Percentiles rank a stretch among this genome's conserved stretches.
phyloP scores from a whole-genome alignment of 257 asterid species.

The Plantago elongata region DNA sequence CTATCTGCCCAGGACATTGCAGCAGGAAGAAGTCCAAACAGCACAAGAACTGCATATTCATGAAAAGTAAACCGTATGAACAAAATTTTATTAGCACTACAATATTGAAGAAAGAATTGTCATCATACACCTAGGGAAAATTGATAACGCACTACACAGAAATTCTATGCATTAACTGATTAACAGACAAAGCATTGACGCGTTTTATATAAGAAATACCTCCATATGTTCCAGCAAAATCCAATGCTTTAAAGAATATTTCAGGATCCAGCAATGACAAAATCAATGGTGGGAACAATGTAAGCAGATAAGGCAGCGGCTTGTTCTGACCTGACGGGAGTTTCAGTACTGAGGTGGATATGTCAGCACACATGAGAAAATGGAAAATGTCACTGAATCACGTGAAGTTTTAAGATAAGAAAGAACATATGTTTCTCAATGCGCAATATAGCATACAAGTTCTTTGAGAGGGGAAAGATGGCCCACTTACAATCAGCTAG shows the following conservation, averaged over 20 bases:
- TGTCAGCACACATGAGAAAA: constrained; percentile 12
- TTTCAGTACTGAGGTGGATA: constrained; percentile 63
- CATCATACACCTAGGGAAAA: background rate
- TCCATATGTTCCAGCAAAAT: constrained; percentile 96
- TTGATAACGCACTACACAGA: background rate
- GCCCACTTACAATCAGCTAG: constrained; percentile 70
- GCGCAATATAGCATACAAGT: background rate
- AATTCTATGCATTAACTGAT: no score
- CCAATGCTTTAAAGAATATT: constrained; percentile 88
- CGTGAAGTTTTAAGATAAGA: background rate
- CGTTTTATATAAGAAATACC: constrained; percentile 32
- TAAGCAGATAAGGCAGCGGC: constrained; percentile 59
- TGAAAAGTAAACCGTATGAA: background rate
- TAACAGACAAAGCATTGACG: no score
- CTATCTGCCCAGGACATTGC: constrained; percentile 92
- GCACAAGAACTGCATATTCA: constrained; percentile 52
- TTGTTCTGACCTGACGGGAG: constrained; percentile 56
- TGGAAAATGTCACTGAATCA: no score
- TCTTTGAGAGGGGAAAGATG: background rate
- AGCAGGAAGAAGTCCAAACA: constrained; percentile 84
- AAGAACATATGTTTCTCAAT: background rate
- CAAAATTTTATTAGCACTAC: background rate
- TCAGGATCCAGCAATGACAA: constrained; percentile 80
- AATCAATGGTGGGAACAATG: constrained; percentile 68
- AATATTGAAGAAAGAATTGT: no score